These are phyloP conservation scores for Hyaloperonospora arabidopsidis DNA, from an alignment of 352 stramenopile species.

Conservation along the genomic window DNA sequence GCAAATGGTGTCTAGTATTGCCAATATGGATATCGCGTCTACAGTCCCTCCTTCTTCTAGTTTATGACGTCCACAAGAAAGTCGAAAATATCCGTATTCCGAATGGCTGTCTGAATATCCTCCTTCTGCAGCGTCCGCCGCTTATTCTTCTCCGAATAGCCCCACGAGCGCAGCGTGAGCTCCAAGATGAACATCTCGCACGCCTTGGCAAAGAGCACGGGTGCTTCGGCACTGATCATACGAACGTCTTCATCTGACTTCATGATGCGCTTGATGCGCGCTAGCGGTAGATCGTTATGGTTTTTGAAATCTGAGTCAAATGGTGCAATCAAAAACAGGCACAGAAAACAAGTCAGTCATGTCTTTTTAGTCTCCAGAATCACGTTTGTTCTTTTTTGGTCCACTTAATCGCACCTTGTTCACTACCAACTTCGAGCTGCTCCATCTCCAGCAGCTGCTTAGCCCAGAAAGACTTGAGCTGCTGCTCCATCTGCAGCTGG, in stretches of 20 bases:
- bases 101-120: constrained; percentile 87
- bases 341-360: constrained; percentile 2
- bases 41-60: constrained; percentile 1
- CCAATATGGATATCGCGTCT: constrained; percentile 2
- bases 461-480: constrained; percentile 90
- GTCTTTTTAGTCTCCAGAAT: not conserved
- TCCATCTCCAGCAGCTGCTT: constrained; percentile 90
- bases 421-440: constrained; percentile 86
- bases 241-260: constrained; percentile 91
- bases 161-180: constrained; percentile 83
- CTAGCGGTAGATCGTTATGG: constrained; percentile 82
- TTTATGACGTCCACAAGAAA: constrained; percentile 88
- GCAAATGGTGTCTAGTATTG: not conserved
- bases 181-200: constrained; percentile 92
- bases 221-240: constrained; percentile 91
- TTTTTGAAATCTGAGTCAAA: constrained; percentile 73
- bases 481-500: constrained; percentile 82
- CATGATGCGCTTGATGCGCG: constrained; percentile 95
- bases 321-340: not conserved
- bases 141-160: constrained; percentile 90
- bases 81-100: constrained; percentile 88
- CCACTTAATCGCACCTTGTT: constrained; percentile 74
- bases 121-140: constrained; percentile 87
- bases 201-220: constrained; percentile 90
- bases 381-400: not conserved